Evolutionary conservation across 306 rosid species (phyloP), one percentile per base, ranked within the genome.

Genomic region (Rubus idaeus): DNA sequence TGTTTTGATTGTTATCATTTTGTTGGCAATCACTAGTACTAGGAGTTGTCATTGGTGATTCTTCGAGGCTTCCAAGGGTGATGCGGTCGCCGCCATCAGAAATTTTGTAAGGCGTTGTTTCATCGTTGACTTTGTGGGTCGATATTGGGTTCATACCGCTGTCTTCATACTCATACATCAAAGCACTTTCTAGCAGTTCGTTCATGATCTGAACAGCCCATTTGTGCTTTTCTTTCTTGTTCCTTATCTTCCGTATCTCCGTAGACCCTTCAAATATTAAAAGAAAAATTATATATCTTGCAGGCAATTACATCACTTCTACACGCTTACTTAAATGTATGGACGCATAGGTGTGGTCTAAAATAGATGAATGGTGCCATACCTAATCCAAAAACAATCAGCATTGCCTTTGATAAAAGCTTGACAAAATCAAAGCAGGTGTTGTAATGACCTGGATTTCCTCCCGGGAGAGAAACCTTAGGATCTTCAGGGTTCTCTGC

Each of bases 191-290:
- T 20, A 81, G 26, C 47, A 80, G 81, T 42, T 69, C n/a, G 4
- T 80, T n/a, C 93, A 91, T 70, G 30, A 91, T 77, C 58, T 86
- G 85, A 73, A 42, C 18, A 39, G 90, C 74, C 90, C 89, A 86
- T 39, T 8, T 41, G 62, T 89, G 91, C 41, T 80, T 83, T 35
- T 80, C 49, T 64, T 78, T 87, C 51, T 75, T 76, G 8, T 62
- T 49, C 20, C 58, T 74, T 57, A 80, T 80, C 72, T 66, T 75
- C 13, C 5, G 26, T 40, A 80, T 53, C 10, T 10, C 64, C 51
- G 5, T 10, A 8, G 40, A 23, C 18, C 78, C 83, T 77, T 77
- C 18, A 41, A 20, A 20, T 3, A 44, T 61, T 14, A 3, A 3
- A 58, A 23, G 30, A 44, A 57, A 21, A 52, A 16, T 17, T 17